Base-by-base conservation (phyloP, 305 asterid species). In the Caryopteris hybrid region DNA sequence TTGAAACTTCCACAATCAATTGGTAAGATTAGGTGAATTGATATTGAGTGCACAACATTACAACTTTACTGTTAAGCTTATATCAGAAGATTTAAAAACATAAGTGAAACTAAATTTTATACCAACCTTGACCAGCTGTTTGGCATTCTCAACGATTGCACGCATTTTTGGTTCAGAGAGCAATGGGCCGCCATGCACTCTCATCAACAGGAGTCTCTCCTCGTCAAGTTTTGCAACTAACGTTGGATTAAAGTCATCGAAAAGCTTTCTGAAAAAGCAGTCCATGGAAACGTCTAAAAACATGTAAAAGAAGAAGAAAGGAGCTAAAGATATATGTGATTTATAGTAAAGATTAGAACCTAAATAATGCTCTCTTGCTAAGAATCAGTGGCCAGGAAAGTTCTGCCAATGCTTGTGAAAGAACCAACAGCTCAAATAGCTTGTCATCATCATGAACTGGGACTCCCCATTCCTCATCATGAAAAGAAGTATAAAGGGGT, bases 381-480 rank as follows among this genome's bases (percentile, higher is more conserved):
- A 88, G 97, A 68, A 91, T 85, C 52, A 78, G 61, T 0, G 89
- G 89, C 96, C 92, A 91, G 9, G 91, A 78, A 61, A 79, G 80
- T 66, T 91, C 97, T 43, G 95, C 83, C 80, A 90, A 73, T 39
- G 92, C 88, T 80, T 83, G 95, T 41, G 97, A 88, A 9, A 83
- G 74, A 79, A 86, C 89, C 75, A 90, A 85, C 23, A 90, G 86
- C 74, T 90, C 97, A 61, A 84, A 83, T 45, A 90, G 77, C 86
- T 83, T 86, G 65, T 13, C 56, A 75, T 90, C 97, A 50, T 88
- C 85, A 22, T 72, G 50, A 61, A 84, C 91, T 13, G 97, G 93
- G 50, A 83, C 87, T 72, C 95, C 97, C 91, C 92, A 90, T 81
- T 90, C 97, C 72, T 85, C 86, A 9, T 90, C 97, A 69, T 90